A percentile compares a stretch with the other conserved stretches of the same genome.
Evolutionary conservation across 805 yeast species (phyloP).

Genomic region (Candida sonorensis): DNA sequence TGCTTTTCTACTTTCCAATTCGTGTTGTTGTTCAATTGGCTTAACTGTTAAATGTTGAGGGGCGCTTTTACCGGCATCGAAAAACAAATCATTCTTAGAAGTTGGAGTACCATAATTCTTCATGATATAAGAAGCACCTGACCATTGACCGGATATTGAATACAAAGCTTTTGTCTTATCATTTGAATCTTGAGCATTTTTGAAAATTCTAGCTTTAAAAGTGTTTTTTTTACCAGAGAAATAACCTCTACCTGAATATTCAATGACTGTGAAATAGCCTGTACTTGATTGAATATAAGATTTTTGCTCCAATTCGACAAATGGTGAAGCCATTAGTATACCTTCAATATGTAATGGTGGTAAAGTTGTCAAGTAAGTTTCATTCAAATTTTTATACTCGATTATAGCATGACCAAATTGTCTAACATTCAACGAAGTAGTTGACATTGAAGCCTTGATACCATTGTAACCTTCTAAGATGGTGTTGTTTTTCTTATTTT

Average conservation of each 20-base stretch:
- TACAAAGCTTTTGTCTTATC: slow-evolving; percentile 59
- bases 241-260: slow-evolving; percentile 89
- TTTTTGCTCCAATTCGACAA: slow-evolving; percentile 87
- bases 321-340: slow-evolving; percentile 82
- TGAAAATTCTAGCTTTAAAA: slow-evolving; percentile 77
- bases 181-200: slow-evolving; percentile 40
- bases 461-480: slow-evolving; percentile 85
- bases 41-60: slow-evolving; percentile 63
- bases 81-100: slow-evolving; percentile 47
- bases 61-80: slow-evolving; percentile 47
- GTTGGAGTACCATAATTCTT: slow-evolving; percentile 44
- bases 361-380: slow-evolving; percentile 72
- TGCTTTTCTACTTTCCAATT: slow-evolving; percentile 79
- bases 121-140: slow-evolving; percentile 60
- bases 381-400: slow-evolving; percentile 53
- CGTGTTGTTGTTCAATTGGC: slow-evolving; percentile 75
- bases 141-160: slow-evolving; percentile 91
- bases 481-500: slow-evolving; percentile 64
- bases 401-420: slow-evolving; percentile 89
- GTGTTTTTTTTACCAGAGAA: slow-evolving; percentile 92
- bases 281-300: slow-evolving; percentile 77
- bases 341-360: slow-evolving; percentile 97
- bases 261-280: slow-evolving; percentile 69
- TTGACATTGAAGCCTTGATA: slow-evolving; percentile 73
- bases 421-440: slow-evolving; percentile 73